Evolutionary conservation across 106 monocot genomes (phyloP), one percentile per base, ranked within the genome.

Genomic region (Phalaenopsis equestris): DNA sequence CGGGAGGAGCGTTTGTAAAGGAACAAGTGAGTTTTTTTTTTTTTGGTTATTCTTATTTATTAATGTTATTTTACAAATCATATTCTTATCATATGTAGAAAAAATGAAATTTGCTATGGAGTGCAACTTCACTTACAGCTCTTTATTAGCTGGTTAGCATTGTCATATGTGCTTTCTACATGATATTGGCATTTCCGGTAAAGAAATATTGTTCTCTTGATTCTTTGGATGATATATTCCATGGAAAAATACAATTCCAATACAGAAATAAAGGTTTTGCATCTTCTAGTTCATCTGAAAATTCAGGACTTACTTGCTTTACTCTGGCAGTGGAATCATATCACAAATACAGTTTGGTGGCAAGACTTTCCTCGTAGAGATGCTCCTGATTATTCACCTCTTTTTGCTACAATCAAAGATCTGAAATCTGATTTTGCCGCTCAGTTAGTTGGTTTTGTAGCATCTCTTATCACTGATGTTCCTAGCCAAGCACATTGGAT

Each of bases 311-410:
- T 19, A 43, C 24, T 67, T 76, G 47, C 21, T 45, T 79, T 83
- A 38, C 46, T 77, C 76, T 88, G 38, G 19, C 90, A 95, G 95
- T 95, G 95, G 95, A 87, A 90, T 58, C 85, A 89, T 57, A 83
- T 95, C 78, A 92, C 92, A 73, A 95, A 95, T 78, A 92, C 95
- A 46, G 87, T 95, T 65, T 95, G 95, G 95, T 92, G 83, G 87
- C 92, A 95, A 92, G 95, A 95, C 82, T 95, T 95, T 82, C 92
- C 92, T 84, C 56, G 82, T 21, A 85, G 86, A 83, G 83, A 76
- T 78, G 23, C 61, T 77, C 83, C 88, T 75, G 77, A 90, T 73
- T 94, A 82, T 88, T 80, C 86, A 82, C 38, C 83, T 55, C 78
- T 93, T 80, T 91, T 95, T 82, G 77, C 48, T 12, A 77, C 55